Conservation (phyloP, 1,284 basidiomycete genomes). For the Malassezia arunalokei region DNA sequence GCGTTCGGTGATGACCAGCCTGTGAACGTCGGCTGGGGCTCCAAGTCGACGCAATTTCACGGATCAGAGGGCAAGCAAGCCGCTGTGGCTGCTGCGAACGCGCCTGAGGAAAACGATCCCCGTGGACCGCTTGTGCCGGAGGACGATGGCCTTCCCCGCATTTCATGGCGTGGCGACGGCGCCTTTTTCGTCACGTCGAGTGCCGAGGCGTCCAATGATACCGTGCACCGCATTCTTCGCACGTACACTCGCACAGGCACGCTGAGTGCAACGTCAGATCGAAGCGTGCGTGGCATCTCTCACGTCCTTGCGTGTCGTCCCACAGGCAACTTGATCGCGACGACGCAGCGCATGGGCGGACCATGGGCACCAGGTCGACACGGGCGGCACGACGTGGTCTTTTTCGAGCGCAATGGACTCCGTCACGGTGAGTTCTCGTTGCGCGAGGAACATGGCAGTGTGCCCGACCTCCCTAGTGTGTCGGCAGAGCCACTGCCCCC, state of each 20-base stretch:
- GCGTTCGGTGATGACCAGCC: constrained; percentile 83
- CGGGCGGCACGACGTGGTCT: constrained; percentile 70
- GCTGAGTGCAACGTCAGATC: constrained; percentile 73
- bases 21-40: constrained; percentile 95
- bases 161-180: constrained; percentile 88
- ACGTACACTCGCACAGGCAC: constrained; percentile 53
- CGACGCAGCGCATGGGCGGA: constrained; percentile 69
- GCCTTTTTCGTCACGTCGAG: constrained; percentile 75
- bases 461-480: constrained; percentile 33
- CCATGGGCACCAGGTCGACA: constrained; percentile 31
- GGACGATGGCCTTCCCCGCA: constrained; percentile 61
- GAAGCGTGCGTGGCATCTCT: constrained; percentile 64
- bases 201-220: constrained; percentile 48
- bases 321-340: constrained; percentile 67
- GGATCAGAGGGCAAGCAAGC: constrained; percentile 84
- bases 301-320: constrained; percentile 75
- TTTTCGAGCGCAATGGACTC: constrained; percentile 89
- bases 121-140: constrained; percentile 50
- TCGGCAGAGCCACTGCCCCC: constrained; percentile 2
- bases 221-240: constrained; percentile 59
- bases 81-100: constrained; percentile 53
- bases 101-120: constrained; percentile 41
- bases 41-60: constrained; percentile 92
- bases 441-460: constrained; percentile 49
- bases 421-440: constrained; percentile 78